Evolutionary conservation across 257 asterid genomes (phyloP).

Genomic region (Voacanga thouarsii): DNA sequence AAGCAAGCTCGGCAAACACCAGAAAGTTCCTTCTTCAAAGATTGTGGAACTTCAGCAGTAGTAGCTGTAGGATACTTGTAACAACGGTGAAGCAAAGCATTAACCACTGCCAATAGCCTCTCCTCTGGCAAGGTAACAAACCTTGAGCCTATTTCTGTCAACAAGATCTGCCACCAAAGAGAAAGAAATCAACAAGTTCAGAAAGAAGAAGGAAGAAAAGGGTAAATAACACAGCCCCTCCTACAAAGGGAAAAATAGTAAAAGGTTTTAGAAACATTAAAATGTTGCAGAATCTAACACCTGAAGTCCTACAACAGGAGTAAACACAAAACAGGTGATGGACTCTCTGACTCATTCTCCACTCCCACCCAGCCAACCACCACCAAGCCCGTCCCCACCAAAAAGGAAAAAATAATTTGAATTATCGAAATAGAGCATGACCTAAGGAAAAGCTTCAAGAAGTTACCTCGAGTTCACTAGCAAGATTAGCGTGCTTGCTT

Average conservation of each 20-base stretch:
- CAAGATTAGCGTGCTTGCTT: conserved; percentile 91
- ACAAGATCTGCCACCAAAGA: conserved; percentile 57
- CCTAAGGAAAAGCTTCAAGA: not conserved
- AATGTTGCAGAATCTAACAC: not conserved
- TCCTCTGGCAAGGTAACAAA: conserved; percentile 98
- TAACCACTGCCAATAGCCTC: conserved; percentile 94
- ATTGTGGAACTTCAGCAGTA: conserved; percentile 97
- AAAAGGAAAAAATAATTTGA: not conserved
- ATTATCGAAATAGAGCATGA: not conserved
- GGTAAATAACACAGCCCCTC: too few species aligned
- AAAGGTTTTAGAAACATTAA: not conserved
- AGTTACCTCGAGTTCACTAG: conserved; percentile 94
- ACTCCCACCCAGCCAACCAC: not conserved
- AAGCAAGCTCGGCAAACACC: conserved; percentile 99
- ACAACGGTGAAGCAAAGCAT: conserved; percentile 98
- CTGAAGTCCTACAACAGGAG: not conserved
- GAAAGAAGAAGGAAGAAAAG: not conserved
- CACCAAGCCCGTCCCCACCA: not conserved
- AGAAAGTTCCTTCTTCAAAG: conserved; percentile 97
- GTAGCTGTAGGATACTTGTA: conserved; percentile 98
- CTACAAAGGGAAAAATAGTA: too few species aligned
- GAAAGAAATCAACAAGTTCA: not conserved
- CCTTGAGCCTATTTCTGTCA: conserved; percentile 94
- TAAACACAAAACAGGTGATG: not conserved
- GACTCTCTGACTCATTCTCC: not conserved